These are phyloP conservation scores for Gossypium aridum DNA, from an alignment of 441 rosid genomes.

Conservation along the genomic window DNA sequence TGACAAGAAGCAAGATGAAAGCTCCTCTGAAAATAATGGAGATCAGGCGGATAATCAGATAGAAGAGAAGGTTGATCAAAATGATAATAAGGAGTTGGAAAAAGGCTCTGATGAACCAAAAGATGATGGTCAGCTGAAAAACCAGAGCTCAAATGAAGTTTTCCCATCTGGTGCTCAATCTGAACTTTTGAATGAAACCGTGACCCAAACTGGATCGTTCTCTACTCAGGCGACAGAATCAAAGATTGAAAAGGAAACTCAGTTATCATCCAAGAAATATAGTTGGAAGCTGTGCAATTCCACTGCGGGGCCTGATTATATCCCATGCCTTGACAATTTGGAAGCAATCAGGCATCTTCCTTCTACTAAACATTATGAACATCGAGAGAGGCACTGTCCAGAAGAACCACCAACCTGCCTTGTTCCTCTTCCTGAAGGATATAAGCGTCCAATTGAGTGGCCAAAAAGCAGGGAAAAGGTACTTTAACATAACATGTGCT, in stretches of 20 bases:
- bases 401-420: conserved; percentile 80
- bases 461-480: conserved; percentile 95
- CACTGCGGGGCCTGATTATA: conserved; percentile 52
- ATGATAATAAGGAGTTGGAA: conserved; percentile 32
- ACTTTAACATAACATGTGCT: conserved; percentile 7
- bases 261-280: conserved; percentile 42
- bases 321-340: conserved; percentile 57
- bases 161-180: conserved; percentile 75
- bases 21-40: conserved; percentile 22
- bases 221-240: conserved; percentile 88
- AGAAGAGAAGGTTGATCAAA: conserved; percentile 34
- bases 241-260: conserved; percentile 72
- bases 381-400: conserved; percentile 96
- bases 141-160: conserved; percentile 42
- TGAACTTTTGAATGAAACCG: conserved; percentile 75
- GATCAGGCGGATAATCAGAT: conserved; percentile 32
- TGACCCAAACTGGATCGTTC: conserved; percentile 62
- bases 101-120: conserved; percentile 30
- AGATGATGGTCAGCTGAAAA: conserved; percentile 37
- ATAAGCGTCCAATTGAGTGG: conserved; percentile 72
- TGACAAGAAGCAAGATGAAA: conserved; percentile 30
- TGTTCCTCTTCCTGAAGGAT: conserved; percentile 83
- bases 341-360: conserved; percentile 65
- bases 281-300: conserved; percentile 80
- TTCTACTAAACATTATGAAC: conserved; percentile 86